Conservation (phyloP, 768 basidiomycete species). For the Mycena maculata region DNA sequence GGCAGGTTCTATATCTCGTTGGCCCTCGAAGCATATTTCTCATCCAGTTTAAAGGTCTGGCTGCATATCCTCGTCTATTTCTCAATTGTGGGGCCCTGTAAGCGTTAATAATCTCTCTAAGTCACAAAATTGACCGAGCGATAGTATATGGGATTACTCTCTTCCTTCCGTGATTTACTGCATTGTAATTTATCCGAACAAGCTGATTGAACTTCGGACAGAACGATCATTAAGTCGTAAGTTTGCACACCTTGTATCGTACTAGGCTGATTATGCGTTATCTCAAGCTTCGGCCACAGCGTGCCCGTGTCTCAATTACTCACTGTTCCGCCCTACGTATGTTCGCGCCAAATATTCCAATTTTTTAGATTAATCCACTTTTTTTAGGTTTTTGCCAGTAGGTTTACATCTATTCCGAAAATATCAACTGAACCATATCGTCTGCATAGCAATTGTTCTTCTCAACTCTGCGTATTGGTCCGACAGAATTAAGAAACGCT, state of each 20-base stretch:
- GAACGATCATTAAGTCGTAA: conserved; percentile 70
- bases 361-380: neutral
- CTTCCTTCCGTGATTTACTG: conserved; percentile 67
- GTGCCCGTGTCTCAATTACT: conserved; percentile 71
- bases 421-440: neutral
- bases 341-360: neutral
- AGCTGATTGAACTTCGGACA: conserved; percentile 36
- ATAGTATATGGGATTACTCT: conserved; percentile 44
- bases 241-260: conserved; percentile 17
- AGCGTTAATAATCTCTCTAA: conserved; percentile 41
- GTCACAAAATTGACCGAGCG: neutral
- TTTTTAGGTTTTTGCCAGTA: conserved; percentile 61
- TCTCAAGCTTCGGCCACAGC: conserved; percentile 66
- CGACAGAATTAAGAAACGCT: conserved; percentile 67
- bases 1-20: conserved; percentile 59
- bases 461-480: conserved; percentile 67
- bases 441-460: conserved; percentile 58
- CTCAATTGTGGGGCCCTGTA: conserved; percentile 69
- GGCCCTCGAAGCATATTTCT: neutral
- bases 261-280: neutral
- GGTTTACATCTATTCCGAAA: conserved; percentile 33
- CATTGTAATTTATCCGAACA: neutral
- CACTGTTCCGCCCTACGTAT: conserved; percentile 72
- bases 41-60: conserved; percentile 51
- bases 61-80: conserved; percentile 69